These are phyloP conservation scores for Lachancea mirantina DNA, from an alignment of 805 yeast species.

Conservation along the genomic window DNA sequence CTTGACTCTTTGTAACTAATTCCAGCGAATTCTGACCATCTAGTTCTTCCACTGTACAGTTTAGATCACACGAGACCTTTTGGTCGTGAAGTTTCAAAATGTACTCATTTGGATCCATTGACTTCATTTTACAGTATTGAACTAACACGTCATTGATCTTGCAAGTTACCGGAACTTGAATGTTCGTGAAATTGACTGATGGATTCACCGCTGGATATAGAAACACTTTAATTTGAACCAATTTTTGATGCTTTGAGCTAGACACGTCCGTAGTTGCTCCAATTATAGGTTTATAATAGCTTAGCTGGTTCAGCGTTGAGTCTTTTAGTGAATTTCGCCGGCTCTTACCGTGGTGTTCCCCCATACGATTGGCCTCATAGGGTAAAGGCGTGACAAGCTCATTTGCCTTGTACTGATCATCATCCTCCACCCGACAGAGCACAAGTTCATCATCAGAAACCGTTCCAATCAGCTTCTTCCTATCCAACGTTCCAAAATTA, in stretches of 20 bases:
- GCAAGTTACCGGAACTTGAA: slow-evolving; percentile 31
- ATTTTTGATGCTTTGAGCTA: slow-evolving; percentile 20
- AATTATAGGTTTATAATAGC: slow-evolving; percentile 35
- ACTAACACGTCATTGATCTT: slow-evolving; percentile 33
- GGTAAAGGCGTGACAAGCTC: slow-evolving; percentile 51
- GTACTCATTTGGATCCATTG: slow-evolving; percentile 33
- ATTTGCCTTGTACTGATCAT: slow-evolving; percentile 40
- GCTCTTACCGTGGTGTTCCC: slow-evolving; percentile 4
- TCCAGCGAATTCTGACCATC: slow-evolving; percentile 38
- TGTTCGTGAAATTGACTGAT: slow-evolving; percentile 23
- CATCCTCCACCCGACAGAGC: slow-evolving; percentile 49
- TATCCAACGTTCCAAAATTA: slow-evolving; percentile 79
- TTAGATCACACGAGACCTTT: slow-evolving; percentile 29
- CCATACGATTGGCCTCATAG: slow-evolving; percentile 14
- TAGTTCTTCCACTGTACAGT: slow-evolving; percentile 35
- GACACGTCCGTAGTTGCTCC: slow-evolving; percentile 18
- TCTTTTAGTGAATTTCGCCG: slow-evolving; percentile 4
- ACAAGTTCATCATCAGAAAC: slow-evolving; percentile 83
- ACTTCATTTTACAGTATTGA: slow-evolving; percentile 31
- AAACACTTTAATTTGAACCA: slow-evolving; percentile 28
- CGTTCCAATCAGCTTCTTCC: slow-evolving; percentile 56
- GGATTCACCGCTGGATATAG: slow-evolving; percentile 30
- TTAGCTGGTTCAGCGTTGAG: slow-evolving; percentile 25
- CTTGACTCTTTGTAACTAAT: slow-evolving; percentile 36
- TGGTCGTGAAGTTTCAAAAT: slow-evolving; percentile 31